Percentiles rank a stretch among this genome's conserved stretches.
Conservation (phyloP, 1,284 basidiomycete genomes). For the Ceratobasidium sp. region DNA sequence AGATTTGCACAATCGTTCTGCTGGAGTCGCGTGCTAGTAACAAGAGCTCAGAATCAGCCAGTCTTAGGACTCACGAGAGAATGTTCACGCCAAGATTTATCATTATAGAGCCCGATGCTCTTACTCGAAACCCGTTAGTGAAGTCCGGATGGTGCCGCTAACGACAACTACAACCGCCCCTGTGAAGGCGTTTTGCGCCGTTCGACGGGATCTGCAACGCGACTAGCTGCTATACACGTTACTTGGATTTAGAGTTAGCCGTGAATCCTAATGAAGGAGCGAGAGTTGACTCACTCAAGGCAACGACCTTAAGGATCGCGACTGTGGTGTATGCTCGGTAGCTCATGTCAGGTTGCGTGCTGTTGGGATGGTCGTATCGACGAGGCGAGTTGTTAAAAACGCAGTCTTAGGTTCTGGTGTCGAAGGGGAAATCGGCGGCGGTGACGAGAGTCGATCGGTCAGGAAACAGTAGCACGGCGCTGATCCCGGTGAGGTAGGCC, state of each 20-base stretch:
- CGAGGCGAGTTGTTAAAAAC: too few species aligned
- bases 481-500: too few species aligned
- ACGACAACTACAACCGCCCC: constrained; percentile 90
- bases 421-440: too few species aligned
- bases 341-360: constrained; percentile 70
- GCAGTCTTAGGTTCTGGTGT: too few species aligned
- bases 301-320: constrained; percentile 91
- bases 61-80: constrained; percentile 74
- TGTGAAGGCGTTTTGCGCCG: constrained; percentile 84
- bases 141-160: constrained; percentile 93
- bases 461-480: too few species aligned
- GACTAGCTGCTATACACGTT: constrained; percentile 90
- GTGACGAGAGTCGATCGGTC: too few species aligned
- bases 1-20: constrained; percentile 97
- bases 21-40: constrained; percentile 17
- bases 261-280: constrained; percentile 6
- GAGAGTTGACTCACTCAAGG: constrained; percentile 73
- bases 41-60: constrained; percentile 22
- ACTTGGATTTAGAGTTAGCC: constrained; percentile 62
- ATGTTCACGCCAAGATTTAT: constrained; percentile 95
- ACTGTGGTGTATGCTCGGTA: constrained; percentile 87
- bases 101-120: constrained; percentile 89
- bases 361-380: too few species aligned
- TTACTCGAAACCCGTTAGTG: constrained; percentile 82
- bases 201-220: constrained; percentile 88